These are phyloP conservation scores for Mycothermus thermophilus DNA, from an alignment of 495 filamentous ascomycete species.

Conservation along the genomic window DNA sequence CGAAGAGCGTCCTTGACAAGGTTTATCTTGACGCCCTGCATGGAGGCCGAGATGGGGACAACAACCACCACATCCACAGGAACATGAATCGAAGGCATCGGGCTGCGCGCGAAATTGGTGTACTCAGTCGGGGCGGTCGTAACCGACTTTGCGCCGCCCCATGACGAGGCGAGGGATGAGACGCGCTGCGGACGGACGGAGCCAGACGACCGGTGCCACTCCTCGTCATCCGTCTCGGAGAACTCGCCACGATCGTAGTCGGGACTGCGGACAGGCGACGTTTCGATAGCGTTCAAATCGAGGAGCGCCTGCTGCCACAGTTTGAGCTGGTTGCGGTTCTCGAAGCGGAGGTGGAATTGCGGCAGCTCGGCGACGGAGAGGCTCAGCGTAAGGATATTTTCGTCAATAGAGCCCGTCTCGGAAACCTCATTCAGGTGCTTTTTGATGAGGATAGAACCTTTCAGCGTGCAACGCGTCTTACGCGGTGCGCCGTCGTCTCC, in stretches of 20 bases:
- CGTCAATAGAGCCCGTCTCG: slow-evolving; percentile 54
- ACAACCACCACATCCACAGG: slow-evolving; percentile 94
- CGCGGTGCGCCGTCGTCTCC: slow-evolving; percentile 45
- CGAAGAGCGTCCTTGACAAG: slow-evolving; percentile 85
- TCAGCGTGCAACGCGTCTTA: slow-evolving; percentile 73
- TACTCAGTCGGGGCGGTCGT: slow-evolving; percentile 75
- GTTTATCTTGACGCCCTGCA: slow-evolving; percentile 97
- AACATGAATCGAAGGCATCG: slow-evolving; percentile 59
- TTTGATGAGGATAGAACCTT: slow-evolving; percentile 96
- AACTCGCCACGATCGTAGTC: slow-evolving; percentile 66
- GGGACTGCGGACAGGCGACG: slow-evolving; percentile 45
- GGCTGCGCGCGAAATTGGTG: slow-evolving; percentile 45
- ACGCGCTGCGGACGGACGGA: slow-evolving; percentile 56
- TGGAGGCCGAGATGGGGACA: slow-evolving; percentile 93
- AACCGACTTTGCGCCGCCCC: slow-evolving; percentile 65
- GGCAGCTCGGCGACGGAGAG: slow-evolving; percentile 92
- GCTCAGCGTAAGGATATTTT: slow-evolving; percentile 75
- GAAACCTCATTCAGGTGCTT: slow-evolving; percentile 86
- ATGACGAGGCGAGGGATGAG: slow-evolving; percentile 74
- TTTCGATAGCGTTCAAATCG: slow-evolving; percentile 59
- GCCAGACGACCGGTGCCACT: slow-evolving; percentile 52
- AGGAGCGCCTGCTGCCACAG: slow-evolving; percentile 81
- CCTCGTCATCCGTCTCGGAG: slow-evolving; percentile 82
- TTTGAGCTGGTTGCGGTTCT: slow-evolving; percentile 71
- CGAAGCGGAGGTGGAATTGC: slow-evolving; percentile 88